phyloP scores from a whole-genome alignment of 73 alveolate genomes.

The Blepharisma japonicum region DNA sequence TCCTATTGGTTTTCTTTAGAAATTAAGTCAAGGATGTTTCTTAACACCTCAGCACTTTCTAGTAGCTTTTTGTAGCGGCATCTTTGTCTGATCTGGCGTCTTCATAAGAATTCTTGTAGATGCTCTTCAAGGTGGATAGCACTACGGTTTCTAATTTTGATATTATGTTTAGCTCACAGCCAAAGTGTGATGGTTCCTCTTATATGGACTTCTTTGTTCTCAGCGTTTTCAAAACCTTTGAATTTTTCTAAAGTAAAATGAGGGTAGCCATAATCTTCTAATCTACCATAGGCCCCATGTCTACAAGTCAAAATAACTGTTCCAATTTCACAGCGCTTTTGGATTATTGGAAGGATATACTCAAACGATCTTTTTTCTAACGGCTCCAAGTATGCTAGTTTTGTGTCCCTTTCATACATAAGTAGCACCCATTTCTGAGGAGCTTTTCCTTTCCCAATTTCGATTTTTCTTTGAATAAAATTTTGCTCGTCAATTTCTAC shows the following conservation, averaged over 20 bases:
- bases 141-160: neutral
- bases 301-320: slow-evolving; percentile 9
- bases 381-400: slow-evolving; percentile 6
- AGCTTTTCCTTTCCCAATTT: slow-evolving; percentile 29
- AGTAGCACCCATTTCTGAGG: slow-evolving; percentile 24
- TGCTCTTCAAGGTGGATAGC: neutral
- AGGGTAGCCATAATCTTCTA: slow-evolving; percentile 33
- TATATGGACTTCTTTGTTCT: neutral
- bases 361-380: neutral
- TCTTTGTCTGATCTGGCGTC: slow-evolving; percentile 1
- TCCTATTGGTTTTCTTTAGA: too few relatives aligned
- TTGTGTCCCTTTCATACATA: slow-evolving; percentile 23
- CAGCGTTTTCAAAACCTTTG: neutral
- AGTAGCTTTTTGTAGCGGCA: too few relatives aligned
- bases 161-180: slow-evolving; percentile 26
- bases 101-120: slow-evolving; percentile 14
- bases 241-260: slow-evolving; percentile 11
- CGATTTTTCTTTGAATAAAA: slow-evolving; percentile 27
- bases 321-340: slow-evolving; percentile 29
- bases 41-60: too few relatives aligned
- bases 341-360: neutral
- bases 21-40: too few relatives aligned
- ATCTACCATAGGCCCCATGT: neutral
- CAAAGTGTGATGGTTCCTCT: neutral
- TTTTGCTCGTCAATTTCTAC: slow-evolving; percentile 25